Evolutionary conservation across 805 yeast genomes (phyloP).

Genomic region (Hemisphaericaspora nanyangensis): DNA sequence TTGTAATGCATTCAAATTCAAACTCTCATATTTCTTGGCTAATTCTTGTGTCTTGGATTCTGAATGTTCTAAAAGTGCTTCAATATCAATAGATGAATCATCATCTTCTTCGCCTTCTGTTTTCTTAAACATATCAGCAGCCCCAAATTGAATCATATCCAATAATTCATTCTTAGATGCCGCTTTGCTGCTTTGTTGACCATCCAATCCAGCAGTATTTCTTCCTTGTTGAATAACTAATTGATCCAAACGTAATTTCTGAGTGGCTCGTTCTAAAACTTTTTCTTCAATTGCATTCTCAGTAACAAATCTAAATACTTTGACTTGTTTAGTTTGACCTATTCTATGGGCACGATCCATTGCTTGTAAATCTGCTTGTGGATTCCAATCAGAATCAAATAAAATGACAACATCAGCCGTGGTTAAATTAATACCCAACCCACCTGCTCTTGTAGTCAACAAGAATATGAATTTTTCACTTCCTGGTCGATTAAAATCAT

Average conservation of each 20-base stretch:
- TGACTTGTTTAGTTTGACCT: conserved; percentile 82
- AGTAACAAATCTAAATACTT: conserved; percentile 72
- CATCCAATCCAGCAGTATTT: conserved; percentile 26
- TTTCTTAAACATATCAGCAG: conserved; percentile 54
- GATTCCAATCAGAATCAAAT: conserved; percentile 85
- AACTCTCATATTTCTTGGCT: conserved; percentile 57
- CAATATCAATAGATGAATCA: conserved; percentile 55
- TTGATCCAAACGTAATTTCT: conserved; percentile 73
- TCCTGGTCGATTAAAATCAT: conserved; percentile 74
- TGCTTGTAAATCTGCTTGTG: conserved; percentile 85
- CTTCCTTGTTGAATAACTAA: conserved; percentile 80
- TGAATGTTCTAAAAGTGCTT: conserved; percentile 54
- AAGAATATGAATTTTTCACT: conserved; percentile 70
- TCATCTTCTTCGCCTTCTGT: conserved; percentile 25
- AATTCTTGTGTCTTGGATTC: conserved; percentile 62
- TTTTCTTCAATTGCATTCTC: conserved; percentile 84
- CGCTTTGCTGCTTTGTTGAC: conserved; percentile 33
- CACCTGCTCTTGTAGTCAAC: conserved; percentile 86
- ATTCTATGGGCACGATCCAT: conserved; percentile 90
- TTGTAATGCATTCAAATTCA: conserved; percentile 75
- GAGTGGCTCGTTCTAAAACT: conserved; percentile 77
- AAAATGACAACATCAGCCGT: conserved; percentile 75
- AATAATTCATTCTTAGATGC: conserved; percentile 67
- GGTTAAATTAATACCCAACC: conserved; percentile 79
- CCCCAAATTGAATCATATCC: conserved; percentile 83